These are phyloP conservation scores for Vachellia pachyceras DNA, from an alignment of 306 rosid genomes.

Conservation along the genomic window DNA sequence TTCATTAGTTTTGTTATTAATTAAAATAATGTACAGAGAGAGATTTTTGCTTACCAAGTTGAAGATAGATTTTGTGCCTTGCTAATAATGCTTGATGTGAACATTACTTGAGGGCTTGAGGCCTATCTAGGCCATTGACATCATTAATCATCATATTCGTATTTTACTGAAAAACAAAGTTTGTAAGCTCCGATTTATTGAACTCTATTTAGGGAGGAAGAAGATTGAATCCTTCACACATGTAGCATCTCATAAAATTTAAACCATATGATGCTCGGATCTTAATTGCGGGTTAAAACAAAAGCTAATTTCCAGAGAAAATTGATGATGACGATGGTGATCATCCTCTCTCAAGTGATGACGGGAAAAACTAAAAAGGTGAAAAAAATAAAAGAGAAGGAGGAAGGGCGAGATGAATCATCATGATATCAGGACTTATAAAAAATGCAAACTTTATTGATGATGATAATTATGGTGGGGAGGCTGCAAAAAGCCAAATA, in stretches of 20 bases:
- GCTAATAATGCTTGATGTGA: not conserved
- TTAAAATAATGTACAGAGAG: not conserved
- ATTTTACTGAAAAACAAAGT: too few species aligned
- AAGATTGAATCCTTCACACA: not conserved
- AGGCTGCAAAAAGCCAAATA: not conserved
- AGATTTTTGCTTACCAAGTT: not conserved
- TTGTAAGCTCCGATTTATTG: too few species aligned
- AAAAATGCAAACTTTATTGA: not conserved
- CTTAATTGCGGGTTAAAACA: not conserved
- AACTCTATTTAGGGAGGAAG: not conserved
- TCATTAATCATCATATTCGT: too few species aligned
- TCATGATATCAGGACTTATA: not conserved
- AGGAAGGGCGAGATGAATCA: not conserved
- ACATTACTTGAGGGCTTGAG: not conserved
- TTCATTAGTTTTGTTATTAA: not conserved
- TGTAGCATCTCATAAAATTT: not conserved
- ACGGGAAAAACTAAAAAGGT: not conserved
- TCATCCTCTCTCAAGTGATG: not conserved
- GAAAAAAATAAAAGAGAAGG: not conserved
- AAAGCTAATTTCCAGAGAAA: not conserved
- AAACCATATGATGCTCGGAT: not conserved
- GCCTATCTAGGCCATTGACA: too few species aligned
- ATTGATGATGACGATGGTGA: too few species aligned
- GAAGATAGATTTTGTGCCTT: not conserved
- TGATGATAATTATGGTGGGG: not conserved